A percentile compares a stretch with the other conserved stretches of the same genome.
phyloP scores from a whole-genome alignment of 441 rosid genomes.

The Gossypium davidsonii region DNA sequence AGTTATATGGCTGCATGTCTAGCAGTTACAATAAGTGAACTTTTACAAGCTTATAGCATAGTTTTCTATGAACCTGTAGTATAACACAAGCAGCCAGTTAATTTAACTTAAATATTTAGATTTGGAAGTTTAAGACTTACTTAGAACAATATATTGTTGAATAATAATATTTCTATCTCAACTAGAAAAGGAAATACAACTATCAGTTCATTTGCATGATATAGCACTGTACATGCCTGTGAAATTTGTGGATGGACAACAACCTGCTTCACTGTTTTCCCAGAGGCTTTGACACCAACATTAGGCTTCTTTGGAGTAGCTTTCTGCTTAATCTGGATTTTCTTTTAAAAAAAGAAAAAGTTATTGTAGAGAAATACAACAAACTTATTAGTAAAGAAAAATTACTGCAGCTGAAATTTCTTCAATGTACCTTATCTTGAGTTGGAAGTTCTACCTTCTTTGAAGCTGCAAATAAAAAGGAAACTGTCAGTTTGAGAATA shows the following conservation, averaged over 20 bases:
- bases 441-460: constrained; percentile 35
- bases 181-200: background rate
- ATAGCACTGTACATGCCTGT: constrained; percentile 31
- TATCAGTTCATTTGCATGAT: constrained; percentile 12
- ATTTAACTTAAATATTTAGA: background rate
- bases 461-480: constrained; percentile 39
- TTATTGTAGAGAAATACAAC: constrained; percentile 8
- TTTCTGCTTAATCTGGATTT: constrained; percentile 39
- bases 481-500: constrained; percentile 25
- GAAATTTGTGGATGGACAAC: constrained; percentile 31
- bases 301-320: constrained; percentile 47
- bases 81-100: background rate
- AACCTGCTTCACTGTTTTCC: constrained; percentile 44
- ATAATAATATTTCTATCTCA: background rate
- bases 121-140: background rate
- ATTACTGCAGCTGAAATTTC: constrained; percentile 5
- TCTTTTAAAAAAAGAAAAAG: constrained; percentile 9
- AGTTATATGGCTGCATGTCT: background rate
- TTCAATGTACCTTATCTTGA: constrained; percentile 45
- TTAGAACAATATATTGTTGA: background rate
- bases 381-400: constrained; percentile 3
- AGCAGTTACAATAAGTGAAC: background rate
- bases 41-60: background rate
- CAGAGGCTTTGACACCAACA: constrained; percentile 33
- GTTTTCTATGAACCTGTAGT: background rate